A percentile compares a stretch with the other conserved stretches of the same genome.
Evolutionary conservation across 768 basidiomycete genomes (phyloP).

Genomic region (Mycena indigotica): DNA sequence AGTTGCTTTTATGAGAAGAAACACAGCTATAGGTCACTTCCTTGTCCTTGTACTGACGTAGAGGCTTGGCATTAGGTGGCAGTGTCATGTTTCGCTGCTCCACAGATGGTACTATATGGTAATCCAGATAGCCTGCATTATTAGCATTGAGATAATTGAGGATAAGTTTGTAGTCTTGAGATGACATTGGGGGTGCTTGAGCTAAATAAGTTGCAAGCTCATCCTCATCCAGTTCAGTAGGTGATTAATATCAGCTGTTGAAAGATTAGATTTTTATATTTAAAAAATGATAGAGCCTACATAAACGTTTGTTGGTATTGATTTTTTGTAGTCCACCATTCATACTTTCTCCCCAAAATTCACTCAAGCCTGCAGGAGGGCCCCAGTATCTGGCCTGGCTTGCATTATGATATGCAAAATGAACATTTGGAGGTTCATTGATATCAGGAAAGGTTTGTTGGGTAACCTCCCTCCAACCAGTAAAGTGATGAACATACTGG

Average conservation of each 20-base stretch:
- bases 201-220: neutral
- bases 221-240: neutral
- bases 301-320: constrained; percentile 7
- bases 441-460: constrained; percentile 5
- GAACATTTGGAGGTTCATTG: neutral
- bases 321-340: constrained; percentile 12
- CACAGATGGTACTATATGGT: neutral
- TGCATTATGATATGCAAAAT: constrained; percentile 21
- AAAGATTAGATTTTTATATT: neutral
- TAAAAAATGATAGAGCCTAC: neutral
- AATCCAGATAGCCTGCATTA: neutral
- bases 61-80: neutral
- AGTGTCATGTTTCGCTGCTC: neutral
- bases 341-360: constrained; percentile 17
- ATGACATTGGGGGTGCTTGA: neutral
- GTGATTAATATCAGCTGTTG: neutral
- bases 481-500: constrained; percentile 5
- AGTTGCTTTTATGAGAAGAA: neutral
- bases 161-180: neutral
- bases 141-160: neutral
- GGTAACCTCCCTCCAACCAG: neutral
- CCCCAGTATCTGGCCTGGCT: constrained; percentile 14
- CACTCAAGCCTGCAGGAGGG: constrained; percentile 12
- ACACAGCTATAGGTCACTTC: neutral
- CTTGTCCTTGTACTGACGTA: neutral